Base-by-base conservation (phyloP, 805 yeast genomes). In the Wickerhamomyces mucosus region DNA sequence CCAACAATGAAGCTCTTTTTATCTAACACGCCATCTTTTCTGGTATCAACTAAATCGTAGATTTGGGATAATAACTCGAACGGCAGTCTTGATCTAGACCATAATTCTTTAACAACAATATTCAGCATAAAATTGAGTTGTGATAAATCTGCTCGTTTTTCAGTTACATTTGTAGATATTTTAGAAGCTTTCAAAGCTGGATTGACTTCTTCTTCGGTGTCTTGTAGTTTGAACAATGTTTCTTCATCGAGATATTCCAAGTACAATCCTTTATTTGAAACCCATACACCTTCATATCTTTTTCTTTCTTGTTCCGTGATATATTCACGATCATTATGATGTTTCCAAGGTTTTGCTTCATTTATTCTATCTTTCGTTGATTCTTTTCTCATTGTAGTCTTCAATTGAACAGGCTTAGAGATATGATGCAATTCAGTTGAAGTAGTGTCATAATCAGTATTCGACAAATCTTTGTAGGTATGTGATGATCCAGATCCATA, bases 221-320 rank as follows among this genome's bases (percentile, higher is more conserved):
- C 44, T 12, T 35, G 41, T 9, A 35, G 34, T 8, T 37, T 40
- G 1, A 34, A 27, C n/a, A 42, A 21, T 4, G 39, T 30, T 19
- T 15, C 37, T 4, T 43, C 39, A 23, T 48, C 45, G 20, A 48
- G 34, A 13, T 36, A 28, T 22, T 62, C 63, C 41, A 78, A 52
- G 45, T 78, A 78, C 4, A 59, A 48, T 3, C 92, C 94, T 40
- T 72, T 74, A 50, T 92, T 92, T 21, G 95, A 75, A 0, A 80
- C 94, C 95, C 95, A 92, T 12, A 92, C 70, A 17, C 94, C 94
- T 54, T 88, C 96, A 54, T 89, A 92, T 23, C 97, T 58, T 50
- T 86, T 86, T 37, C 83, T 67, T 51, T 92, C 97, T 27, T 62
- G 67, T 27, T 71, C 75, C 1, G 70, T 63, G n/a, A 65, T 58